These are phyloP conservation scores for Pleomassaria siparia DNA, from an alignment of 2,329 filamentous ascomycete species.

Conservation along the genomic window DNA sequence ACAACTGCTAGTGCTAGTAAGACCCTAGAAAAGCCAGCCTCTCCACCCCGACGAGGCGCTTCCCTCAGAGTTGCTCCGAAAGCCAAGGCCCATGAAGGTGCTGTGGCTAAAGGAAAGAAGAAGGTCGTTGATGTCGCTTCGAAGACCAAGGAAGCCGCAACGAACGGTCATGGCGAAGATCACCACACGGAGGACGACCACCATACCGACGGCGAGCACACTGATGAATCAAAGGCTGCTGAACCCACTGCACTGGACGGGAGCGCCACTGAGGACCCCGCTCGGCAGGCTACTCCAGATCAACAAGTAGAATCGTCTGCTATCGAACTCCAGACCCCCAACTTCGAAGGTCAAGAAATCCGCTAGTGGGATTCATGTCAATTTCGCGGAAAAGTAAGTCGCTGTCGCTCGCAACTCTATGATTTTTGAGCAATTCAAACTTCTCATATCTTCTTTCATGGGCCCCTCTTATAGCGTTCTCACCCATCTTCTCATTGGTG, in stretches of 20 bases:
- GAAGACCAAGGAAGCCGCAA: slow-evolving; percentile 39
- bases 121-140: slow-evolving; percentile 38
- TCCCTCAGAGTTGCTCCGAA: slow-evolving; percentile 18
- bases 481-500: slow-evolving; percentile 19
- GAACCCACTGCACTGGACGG: neutral
- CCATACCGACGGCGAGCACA: neutral
- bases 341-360: slow-evolving; percentile 23
- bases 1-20: slow-evolving; percentile 71
- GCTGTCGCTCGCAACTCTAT: neutral
- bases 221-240: neutral
- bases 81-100: slow-evolving; percentile 25
- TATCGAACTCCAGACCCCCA: slow-evolving; percentile 26
- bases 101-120: slow-evolving; percentile 38
- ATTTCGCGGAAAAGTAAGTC: neutral
- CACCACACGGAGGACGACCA: slow-evolving; percentile 2
- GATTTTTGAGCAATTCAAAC: neutral
- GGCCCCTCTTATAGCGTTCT: slow-evolving; percentile 1
- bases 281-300: slow-evolving; percentile 15
- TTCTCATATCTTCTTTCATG: neutral
- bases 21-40: slow-evolving; percentile 61
- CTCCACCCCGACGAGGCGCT: slow-evolving; percentile 35
- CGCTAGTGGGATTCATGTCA: slow-evolving; percentile 12
- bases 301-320: slow-evolving; percentile 25
- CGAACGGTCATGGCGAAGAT: slow-evolving; percentile 27
- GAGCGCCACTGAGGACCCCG: neutral